Conservation (phyloP, 2,329 filamentous ascomycete species). For the Neoascochyta sp. region DNA sequence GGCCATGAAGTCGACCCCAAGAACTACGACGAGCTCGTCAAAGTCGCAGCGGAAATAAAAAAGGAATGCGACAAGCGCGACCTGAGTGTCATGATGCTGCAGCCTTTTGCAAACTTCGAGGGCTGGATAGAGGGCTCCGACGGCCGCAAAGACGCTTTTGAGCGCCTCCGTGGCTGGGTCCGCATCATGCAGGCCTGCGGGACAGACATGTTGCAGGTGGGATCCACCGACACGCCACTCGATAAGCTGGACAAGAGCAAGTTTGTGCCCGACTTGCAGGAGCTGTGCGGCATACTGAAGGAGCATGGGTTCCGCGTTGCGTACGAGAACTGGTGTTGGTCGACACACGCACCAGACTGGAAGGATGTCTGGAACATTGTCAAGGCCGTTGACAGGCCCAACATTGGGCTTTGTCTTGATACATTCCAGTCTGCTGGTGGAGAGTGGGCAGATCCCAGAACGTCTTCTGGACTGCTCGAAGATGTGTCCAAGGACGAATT, state of each 20-base stretch:
- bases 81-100: conserved; percentile 65
- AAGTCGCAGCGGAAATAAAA: conserved; percentile 54
- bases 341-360: conserved; percentile 66
- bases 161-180: conserved; percentile 63
- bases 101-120: conserved; percentile 74
- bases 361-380: conserved; percentile 67
- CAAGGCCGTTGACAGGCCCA: conserved; percentile 56
- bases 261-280: conserved; percentile 59
- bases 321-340: conserved; percentile 84
- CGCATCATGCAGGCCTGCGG: conserved; percentile 66
- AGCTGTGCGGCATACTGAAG: conserved; percentile 54
- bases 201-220: conserved; percentile 65
- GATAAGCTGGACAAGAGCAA: conserved; percentile 52
- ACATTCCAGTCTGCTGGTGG: conserved; percentile 72
- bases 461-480: conserved; percentile 57
- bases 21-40: conserved; percentile 58
- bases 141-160: conserved; percentile 61
- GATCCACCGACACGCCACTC: conserved; percentile 60
- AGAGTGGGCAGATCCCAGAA: conserved; percentile 71
- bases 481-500: conserved; percentile 47
- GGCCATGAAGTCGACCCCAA: conserved; percentile 51
- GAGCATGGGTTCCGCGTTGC: conserved; percentile 59
- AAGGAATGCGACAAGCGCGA: conserved; percentile 52
- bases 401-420: conserved; percentile 72
- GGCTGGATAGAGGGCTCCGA: conserved; percentile 61